phyloP scores from a whole-genome alignment of 257 asterid species.

The Apocynum venetum region DNA sequence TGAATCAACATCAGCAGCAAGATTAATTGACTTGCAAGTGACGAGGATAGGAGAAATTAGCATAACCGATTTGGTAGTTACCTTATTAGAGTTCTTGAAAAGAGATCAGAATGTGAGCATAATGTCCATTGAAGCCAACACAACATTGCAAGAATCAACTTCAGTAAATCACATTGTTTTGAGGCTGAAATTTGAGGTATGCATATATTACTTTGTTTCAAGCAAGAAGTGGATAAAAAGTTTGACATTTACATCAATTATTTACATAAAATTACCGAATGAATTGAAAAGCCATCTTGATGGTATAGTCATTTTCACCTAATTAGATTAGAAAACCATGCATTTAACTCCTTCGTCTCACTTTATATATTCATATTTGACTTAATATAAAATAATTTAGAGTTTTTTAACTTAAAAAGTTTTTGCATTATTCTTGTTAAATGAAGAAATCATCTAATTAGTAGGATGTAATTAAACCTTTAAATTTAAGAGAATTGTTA shows the following conservation, averaged over 20 bases:
- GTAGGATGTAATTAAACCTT: no score
- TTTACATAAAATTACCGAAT: no score
- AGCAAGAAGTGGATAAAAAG: background rate
- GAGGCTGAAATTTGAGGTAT: constrained; percentile 60
- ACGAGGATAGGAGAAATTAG: constrained; percentile 35
- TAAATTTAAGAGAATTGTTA: background rate
- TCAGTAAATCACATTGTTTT: constrained; percentile 31
- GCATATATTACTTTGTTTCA: background rate
- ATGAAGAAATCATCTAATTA: no score
- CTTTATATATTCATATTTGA: no score
- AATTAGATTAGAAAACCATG: background rate
- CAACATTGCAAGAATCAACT: constrained; percentile 33
- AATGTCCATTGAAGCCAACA: constrained; percentile 47
- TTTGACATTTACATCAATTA: background rate
- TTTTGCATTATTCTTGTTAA: no score
- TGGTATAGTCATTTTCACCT: background rate
- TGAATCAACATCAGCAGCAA: constrained; percentile 39
- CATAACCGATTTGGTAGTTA: constrained; percentile 39
- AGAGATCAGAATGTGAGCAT: constrained; percentile 28
- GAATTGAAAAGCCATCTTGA: background rate
- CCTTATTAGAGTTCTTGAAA: constrained; percentile 54
- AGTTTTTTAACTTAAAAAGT: no score
- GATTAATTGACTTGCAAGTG: constrained; percentile 58
- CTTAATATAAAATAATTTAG: no score
- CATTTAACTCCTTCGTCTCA: no score